Evolutionary conservation across 305 asterid species (phyloP), one percentile per base, ranked within the genome.

Genomic region (Fraxinus nigra): DNA sequence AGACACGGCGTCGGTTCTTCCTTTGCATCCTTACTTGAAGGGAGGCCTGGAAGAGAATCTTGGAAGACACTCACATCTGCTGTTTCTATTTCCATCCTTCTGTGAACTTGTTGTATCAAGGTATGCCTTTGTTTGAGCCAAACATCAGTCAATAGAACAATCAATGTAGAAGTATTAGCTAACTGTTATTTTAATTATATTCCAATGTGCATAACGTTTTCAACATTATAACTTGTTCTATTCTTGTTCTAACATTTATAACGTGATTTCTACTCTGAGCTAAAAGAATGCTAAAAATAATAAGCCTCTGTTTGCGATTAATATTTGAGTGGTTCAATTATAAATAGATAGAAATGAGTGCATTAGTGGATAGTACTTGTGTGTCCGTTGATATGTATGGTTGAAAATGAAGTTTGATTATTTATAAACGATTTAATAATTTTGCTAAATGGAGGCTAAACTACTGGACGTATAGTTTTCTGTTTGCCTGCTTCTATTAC

Each of bases 101-200:
- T 92, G 98, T 87, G 99, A 96, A 82, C 98, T 96, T 82, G 98
- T 93, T 78, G 81, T 90, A 82, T 93, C 99, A 82, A 93, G 99
- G 99, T 96, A 91, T 70, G 85, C 61, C 54, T 84, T 82, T 77
- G 0, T 54, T 74, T 67, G 34, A 56, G 72, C 67, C 76, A 34
- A 72, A 16, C 26, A 72, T 34, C 24, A 70, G 48, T 2, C 13
- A 24, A 34, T 34, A 32, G 43, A 72, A 34, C 48, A 16, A 18
- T 72, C 28, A 34, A 34, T 72, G 14, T 72, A 16, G 76, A 70
- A n/a, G 28, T 24, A 72, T 16, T 72, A 33, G 14, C 28, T 74
- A 61, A 24, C 65, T 73, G 38, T 73, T 46, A 5, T 30, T 69
- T 14, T 79, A 4, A 26, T 76, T 14, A 51, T 61, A 54, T 37